Base-by-base conservation (phyloP, 208 protist species). In the Leishmania tarentolae region DNA sequence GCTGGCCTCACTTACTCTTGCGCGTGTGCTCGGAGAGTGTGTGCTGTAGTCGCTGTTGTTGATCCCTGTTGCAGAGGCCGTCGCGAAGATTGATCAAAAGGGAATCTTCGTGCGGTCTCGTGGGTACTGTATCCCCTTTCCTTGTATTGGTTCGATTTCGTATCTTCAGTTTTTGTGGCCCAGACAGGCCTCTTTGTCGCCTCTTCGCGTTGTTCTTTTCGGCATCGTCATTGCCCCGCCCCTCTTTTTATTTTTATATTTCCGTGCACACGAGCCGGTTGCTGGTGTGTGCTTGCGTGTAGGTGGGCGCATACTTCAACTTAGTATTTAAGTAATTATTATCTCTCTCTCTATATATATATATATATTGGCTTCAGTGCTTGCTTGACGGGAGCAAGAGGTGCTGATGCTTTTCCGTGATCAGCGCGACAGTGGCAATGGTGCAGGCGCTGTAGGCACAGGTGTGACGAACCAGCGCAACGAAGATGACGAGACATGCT, bases 401-500 rank as follows among this genome's bases (percentile, higher is more conserved):
- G 21, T 15, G 15, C 35, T 21, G 31, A 85, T 82, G 77, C 65
- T 88, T n/a, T 86, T 86, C 35, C 83, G 79, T 21, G 83, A 77
- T 53, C 74, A 75, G 28, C 79, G 82, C 65, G 80, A 87, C 11
- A 80, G 24, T 9, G 52, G 79, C 76, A 68, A 50, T 56, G 79
- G 75, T 42, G 80, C 56, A n/a, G 76, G 75, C 59, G 76, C 78
- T 42, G 59, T 83, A 42, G 81, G 79, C 8, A 15, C 75, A 42
- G 57, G 75, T 42, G 63, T 71, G 31, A 68, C 46, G 46, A 65
- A 59, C 75, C 71, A 57, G 73, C 47, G 69, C 72, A 82, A 76
- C 42, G 82, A 81, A 21, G 81, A 88, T 35, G 81, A 84, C 42
- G 79, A 86, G 42, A 78, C 69, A 15, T 79, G 57, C 21, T 85